Percentiles rank a stretch among this genome's conserved stretches.
These are phyloP conservation scores for Coix lacrymajobi DNA, from an alignment of 176 grass and related monocot genomes.

Conservation along the genomic window DNA sequence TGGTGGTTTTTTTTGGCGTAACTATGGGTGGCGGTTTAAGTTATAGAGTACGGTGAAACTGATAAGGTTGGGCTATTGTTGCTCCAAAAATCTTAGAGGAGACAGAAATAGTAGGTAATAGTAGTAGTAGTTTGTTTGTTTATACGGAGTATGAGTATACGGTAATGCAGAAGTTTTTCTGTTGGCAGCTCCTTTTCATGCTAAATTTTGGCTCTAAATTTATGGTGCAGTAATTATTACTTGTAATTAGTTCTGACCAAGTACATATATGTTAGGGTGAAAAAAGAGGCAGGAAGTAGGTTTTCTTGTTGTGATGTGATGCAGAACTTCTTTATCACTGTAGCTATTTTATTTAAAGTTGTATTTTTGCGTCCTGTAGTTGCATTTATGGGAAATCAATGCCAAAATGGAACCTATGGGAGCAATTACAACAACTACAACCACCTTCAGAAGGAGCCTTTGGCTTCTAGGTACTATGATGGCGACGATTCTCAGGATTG, in stretches of 20 bases:
- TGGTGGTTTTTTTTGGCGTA: too few relatives aligned
- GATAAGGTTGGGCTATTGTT: not conserved
- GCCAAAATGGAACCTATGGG: conserved; percentile 30
- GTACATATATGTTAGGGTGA: not conserved
- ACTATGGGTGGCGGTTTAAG: not conserved
- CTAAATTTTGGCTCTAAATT: not conserved
- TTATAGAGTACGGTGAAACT: not conserved
- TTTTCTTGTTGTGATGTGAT: not conserved
- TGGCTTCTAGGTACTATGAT: not conserved
- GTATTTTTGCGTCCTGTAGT: not conserved
- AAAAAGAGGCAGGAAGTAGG: not conserved
- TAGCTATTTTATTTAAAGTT: not conserved
- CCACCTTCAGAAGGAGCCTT: not conserved
- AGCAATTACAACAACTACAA: conserved; percentile 10
- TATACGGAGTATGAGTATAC: too few relatives aligned
- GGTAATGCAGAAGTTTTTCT: not conserved
- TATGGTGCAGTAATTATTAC: not conserved
- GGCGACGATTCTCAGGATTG: not conserved
- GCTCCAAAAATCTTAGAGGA: not conserved
- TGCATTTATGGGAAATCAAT: conserved; percentile 26
- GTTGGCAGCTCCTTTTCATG: not conserved
- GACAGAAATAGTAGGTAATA: not conserved
- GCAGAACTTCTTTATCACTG: not conserved
- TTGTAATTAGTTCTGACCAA: not conserved
- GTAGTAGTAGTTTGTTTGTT: not conserved